Base-by-base conservation (phyloP, 352 stramenopile species). In the Phytophthora rubi region DNA sequence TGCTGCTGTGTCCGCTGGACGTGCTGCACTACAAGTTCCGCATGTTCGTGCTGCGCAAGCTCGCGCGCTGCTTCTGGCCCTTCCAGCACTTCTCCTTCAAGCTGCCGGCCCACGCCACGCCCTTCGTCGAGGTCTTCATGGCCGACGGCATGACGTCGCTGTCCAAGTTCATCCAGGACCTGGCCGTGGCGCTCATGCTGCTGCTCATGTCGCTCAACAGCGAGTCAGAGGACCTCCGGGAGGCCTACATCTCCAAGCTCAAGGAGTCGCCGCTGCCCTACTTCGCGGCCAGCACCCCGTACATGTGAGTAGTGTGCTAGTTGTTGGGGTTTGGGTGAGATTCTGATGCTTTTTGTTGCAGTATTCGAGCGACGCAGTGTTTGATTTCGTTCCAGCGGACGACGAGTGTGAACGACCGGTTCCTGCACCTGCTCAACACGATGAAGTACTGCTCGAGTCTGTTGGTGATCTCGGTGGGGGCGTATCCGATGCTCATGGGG, bases 381-480 rank as follows among this genome's bases (percentile, higher is more conserved):
- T 71, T 93, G 54, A 91, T 94, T 59, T 92, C 88, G 62, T 94
- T 94, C 69, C 80, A 91, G 48, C 86, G 83, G 60, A 92, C 88
- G 15, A 51, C 75, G 16, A 87, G 73, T 51, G 68, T 78, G 15
- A 91, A 92, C 70, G 84, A 95, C 65, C 78, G 85, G 35, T 95
- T 92, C 61, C 70, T 95, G 35, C 88, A 95, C 59, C 59, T 95
- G 39, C 74, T 95, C 39, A 95, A 95, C 62, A 94, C 88, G 58
- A 81, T 93, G 80, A 95, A 95, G 76, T 95, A 95, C 71, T 85
- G 81, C 64, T 93, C 88, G 21, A 92, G 84, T 53, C 62, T 95
- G 53, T 44, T 92, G 28, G 88, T 95, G 33, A 95, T 95, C 54
- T 83, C 73, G 1, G 87, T 92, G 42, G 87, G 87, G 35, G 87